These are phyloP conservation scores for Syncephalastrum monosporum DNA, from an alignment of 371 early-diverging fungal genomes.

Conservation along the genomic window DNA sequence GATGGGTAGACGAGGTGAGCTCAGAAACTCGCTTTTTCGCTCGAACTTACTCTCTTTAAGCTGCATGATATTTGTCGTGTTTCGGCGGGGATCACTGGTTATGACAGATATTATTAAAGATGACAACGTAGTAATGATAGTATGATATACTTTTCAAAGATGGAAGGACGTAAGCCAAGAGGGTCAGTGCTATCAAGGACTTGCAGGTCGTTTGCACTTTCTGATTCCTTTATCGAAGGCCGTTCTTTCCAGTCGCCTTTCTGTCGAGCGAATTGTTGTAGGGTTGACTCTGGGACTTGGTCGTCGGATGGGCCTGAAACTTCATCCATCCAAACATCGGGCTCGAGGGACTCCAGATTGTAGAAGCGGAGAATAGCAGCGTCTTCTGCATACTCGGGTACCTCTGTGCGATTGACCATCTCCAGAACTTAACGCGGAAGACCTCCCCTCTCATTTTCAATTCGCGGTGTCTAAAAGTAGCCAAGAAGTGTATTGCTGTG, in stretches of 20 bases:
- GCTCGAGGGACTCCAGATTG: conserved; percentile 43
- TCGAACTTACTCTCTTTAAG: conserved; percentile 45
- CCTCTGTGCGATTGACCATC: conserved; percentile 17
- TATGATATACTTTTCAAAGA: conserved; percentile 42
- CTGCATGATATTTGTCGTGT: conserved; percentile 30
- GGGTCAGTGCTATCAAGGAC: conserved; percentile 45
- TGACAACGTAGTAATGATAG: neutral
- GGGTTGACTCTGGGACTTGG: conserved; percentile 28
- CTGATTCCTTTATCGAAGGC: conserved; percentile 5
- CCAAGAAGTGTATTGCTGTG: too few relatives aligned
- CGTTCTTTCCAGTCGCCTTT: too few relatives aligned
- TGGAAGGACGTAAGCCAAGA: conserved; percentile 39
- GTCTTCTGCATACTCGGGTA: conserved; percentile 54
- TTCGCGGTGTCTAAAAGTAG: too few relatives aligned
- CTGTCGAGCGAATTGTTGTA: conserved; percentile 40
- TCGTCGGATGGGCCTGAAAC: conserved; percentile 17
- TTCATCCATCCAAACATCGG: conserved; percentile 47
- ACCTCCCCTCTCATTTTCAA: too few relatives aligned
- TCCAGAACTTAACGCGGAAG: too few relatives aligned
- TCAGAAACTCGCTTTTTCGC: neutral
- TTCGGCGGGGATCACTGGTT: conserved; percentile 30
- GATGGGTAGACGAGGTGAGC: neutral
- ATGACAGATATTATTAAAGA: too few relatives aligned
- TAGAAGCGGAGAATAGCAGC: conserved; percentile 48
- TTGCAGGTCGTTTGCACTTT: conserved; percentile 37